These are phyloP conservation scores for Lactifluus echinatus DNA, from an alignment of 768 basidiomycete species.

Conservation along the genomic window DNA sequence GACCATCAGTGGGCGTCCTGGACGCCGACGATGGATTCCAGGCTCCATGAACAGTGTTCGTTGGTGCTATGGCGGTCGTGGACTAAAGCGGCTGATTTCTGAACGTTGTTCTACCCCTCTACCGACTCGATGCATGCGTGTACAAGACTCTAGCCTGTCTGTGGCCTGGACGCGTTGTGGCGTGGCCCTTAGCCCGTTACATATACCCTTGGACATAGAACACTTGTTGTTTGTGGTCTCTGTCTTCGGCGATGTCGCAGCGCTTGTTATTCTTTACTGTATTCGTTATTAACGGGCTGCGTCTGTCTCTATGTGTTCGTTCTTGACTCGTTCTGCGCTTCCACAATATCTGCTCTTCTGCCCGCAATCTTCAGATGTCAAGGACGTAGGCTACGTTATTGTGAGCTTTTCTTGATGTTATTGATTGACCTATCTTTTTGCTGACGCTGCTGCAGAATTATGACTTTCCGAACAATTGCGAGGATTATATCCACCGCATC, in stretches of 20 bases:
- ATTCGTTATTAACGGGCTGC: slow-evolving; percentile 41
- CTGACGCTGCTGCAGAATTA: slow-evolving; percentile 54
- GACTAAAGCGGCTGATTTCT: slow-evolving; percentile 34
- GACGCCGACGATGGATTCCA: slow-evolving; percentile 30
- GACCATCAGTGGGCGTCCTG: slow-evolving; percentile 17
- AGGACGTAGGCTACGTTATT: slow-evolving; percentile 97
- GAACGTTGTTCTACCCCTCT: slow-evolving; percentile 31
- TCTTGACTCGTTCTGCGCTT: slow-evolving; percentile 23
- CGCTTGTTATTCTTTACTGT: slow-evolving; percentile 39
- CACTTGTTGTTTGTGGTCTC: slow-evolving; percentile 27
- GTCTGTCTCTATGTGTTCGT: slow-evolving; percentile 31
- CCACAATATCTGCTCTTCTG: slow-evolving; percentile 22
- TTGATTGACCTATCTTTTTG: background rate
- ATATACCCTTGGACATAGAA: slow-evolving; percentile 35
- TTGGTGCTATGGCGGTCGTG: slow-evolving; percentile 46
- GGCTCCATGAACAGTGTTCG: slow-evolving; percentile 39
- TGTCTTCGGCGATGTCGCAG: slow-evolving; percentile 34
- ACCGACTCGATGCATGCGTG: slow-evolving; percentile 33
- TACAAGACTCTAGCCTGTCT: slow-evolving; percentile 47
- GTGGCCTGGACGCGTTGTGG: slow-evolving; percentile 39
- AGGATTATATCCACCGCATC: slow-evolving; percentile 98
- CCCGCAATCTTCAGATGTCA: slow-evolving; percentile 67
- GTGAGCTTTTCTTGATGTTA: slow-evolving; percentile 39
- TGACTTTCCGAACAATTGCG: slow-evolving; percentile 96
- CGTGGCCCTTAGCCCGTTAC: slow-evolving; percentile 30